Base-by-base conservation (phyloP, 305 asterid genomes). In the Rubia peregrina region DNA sequence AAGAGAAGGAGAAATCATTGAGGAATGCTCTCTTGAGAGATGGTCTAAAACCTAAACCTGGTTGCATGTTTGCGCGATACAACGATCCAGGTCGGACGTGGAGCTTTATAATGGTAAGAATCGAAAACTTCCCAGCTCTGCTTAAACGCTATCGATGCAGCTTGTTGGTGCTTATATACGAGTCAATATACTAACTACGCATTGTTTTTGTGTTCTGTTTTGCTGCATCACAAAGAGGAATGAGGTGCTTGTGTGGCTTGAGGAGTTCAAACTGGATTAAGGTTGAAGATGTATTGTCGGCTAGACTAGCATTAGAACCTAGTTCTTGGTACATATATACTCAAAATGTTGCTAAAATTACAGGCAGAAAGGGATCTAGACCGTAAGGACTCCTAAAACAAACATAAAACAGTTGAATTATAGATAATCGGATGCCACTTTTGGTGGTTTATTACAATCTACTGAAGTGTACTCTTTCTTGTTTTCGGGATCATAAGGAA, bases 61-160 rank as follows among this genome's bases (percentile, higher is more conserved):
- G 93, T 40, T 92, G 95, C 75, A 46, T 89, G 83, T 78, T 92
- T 4, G 98, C 96, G 21, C 95, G 96, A 6, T 92, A 92, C 83
- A 92, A 92, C 55, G 98, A 90, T 82, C 97, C 97, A 10, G 95
- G 90, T 68, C 82, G 88, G 41, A 90, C 98, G 2, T 74, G 87
- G 91, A 86, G 80, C 80, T 89, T 82, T 72, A 82, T 80, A 36
- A 85, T 87, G 97, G 97, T 88, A 85, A 3, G 33, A 56, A 36
- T n/a, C 12, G 24, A 6, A 26, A 41, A 9, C 46, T 42, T 46
- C 7, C 17, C 49, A 10, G 12, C 4, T 8, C 11, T 41, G 4
- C 49, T 44, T 26, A 5, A 24, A 42, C 11, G 42, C 17, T 61
- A 46, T 3, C 62, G 14, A 26, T 56, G 43, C 49, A 55, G 19